Conservation (phyloP, 208 protist genomes). For the Crithidia expoeki region DNA sequence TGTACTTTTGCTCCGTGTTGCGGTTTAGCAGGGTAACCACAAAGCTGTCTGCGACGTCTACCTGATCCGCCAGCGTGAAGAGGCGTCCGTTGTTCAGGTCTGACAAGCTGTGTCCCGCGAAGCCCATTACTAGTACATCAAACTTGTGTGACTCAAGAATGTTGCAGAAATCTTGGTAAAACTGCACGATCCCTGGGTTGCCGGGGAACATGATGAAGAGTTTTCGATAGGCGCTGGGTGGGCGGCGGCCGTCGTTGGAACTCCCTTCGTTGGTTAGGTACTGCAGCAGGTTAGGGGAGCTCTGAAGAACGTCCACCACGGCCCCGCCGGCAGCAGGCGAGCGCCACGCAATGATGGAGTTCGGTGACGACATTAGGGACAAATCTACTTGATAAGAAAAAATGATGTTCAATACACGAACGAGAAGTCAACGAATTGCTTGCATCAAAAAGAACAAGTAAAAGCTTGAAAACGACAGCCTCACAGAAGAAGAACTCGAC, state of each 20-base stretch:
- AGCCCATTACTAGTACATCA: conserved; percentile 81
- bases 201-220: conserved; percentile 73
- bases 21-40: conserved; percentile 26
- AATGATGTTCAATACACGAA: neutral
- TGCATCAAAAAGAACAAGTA: too few species aligned
- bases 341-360: conserved; percentile 44
- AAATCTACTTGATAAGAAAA: neutral
- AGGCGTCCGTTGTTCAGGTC: conserved; percentile 63
- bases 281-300: conserved; percentile 51
- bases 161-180: conserved; percentile 61
- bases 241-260: conserved; percentile 18
- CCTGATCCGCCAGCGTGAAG: conserved; percentile 72
- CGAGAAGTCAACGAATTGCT: too few species aligned
- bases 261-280: conserved; percentile 25
- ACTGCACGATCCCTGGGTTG: conserved; percentile 75
- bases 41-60: conserved; percentile 69
- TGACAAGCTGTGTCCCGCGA: conserved; percentile 67
- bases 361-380: conserved; percentile 18
- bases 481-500: too few species aligned
- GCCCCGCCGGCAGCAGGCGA: conserved; percentile 28
- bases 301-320: conserved; percentile 71
- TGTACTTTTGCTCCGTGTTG: conserved; percentile 38
- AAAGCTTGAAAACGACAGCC: too few species aligned
- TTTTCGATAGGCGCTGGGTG: conserved; percentile 14
- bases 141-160: conserved; percentile 30